Percentiles rank a stretch among this genome's conserved stretches.
Conservation (phyloP, 305 asterid genomes). For the Fraxinus paxiana region DNA sequence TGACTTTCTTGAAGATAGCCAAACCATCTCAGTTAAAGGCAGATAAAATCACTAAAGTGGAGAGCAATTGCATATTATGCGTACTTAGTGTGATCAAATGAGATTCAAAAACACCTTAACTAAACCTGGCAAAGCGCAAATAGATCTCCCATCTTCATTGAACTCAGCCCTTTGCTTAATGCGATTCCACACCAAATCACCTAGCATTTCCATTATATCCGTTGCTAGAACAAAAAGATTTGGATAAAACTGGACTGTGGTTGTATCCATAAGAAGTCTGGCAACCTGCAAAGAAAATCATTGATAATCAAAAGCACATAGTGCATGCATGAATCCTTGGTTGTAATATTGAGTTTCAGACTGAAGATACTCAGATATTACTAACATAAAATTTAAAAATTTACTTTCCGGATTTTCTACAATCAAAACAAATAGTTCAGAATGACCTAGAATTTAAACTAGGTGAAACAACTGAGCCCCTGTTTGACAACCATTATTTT, state of each 20-base stretch:
- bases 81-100: not conserved
- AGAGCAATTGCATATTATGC: not conserved
- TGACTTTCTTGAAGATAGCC: not conserved
- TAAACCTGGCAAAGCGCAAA: conserved; percentile 57
- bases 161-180: conserved; percentile 56
- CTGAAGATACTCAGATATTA: not conserved
- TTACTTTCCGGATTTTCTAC: not conserved
- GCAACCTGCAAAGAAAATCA: conserved; percentile 55
- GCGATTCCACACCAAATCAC: conserved; percentile 79
- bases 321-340: not conserved
- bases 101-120: conserved; percentile 16
- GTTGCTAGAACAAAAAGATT: conserved; percentile 71
- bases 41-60: conserved; percentile 1
- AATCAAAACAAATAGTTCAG: not conserved
- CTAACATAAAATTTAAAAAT: not conserved
- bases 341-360: not conserved
- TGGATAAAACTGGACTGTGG: conserved; percentile 69
- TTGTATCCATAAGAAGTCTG: conserved; percentile 71
- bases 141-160: conserved; percentile 46
- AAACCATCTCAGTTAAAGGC: not conserved
- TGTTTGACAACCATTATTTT: no score
- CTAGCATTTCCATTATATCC: conserved; percentile 78
- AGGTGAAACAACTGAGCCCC: not conserved
- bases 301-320: conserved; percentile 17
- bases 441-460: conserved; percentile 1